These are phyloP conservation scores for Podospora pseudocomata DNA, from an alignment of 495 filamentous ascomycete genomes.

Conservation along the genomic window DNA sequence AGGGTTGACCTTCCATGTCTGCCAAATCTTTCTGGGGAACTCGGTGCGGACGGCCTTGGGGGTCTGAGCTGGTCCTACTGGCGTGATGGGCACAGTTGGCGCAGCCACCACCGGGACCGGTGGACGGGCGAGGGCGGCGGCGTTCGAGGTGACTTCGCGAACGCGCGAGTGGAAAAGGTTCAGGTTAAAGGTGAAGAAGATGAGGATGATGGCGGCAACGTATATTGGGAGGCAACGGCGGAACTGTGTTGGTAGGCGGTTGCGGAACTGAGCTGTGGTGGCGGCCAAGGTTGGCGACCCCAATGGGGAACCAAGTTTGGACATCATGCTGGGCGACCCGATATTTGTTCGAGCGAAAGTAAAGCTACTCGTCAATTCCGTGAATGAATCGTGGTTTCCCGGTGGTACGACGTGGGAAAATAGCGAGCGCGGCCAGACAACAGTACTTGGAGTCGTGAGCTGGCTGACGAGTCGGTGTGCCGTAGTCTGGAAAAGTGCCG, in stretches of 20 bases:
- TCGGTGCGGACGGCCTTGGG: slow-evolving; percentile 21
- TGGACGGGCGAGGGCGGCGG: neutral
- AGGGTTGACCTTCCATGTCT: slow-evolving; percentile 63
- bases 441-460: neutral
- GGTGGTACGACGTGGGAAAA: neutral
- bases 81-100: neutral
- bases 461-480: neutral
- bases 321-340: slow-evolving; percentile 32
- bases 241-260: slow-evolving; percentile 37
- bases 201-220: slow-evolving; percentile 31
- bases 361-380: neutral
- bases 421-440: neutral
- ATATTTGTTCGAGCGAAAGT: neutral
- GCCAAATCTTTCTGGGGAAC: slow-evolving; percentile 54
- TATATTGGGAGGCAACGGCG: slow-evolving; percentile 36
- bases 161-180: slow-evolving; percentile 35
- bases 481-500: neutral
- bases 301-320: slow-evolving; percentile 36
- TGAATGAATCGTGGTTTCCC: neutral
- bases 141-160: neutral
- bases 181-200: slow-evolving; percentile 44
- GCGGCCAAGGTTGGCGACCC: slow-evolving; percentile 37
- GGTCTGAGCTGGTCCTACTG: neutral
- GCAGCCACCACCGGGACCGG: slow-evolving; percentile 10
- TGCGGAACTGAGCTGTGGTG: slow-evolving; percentile 36